Percentiles rank a stretch among this genome's conserved stretches.
Conservation (phyloP, 192 early-diverging fungal genomes). For the Coemansia sp. region DNA sequence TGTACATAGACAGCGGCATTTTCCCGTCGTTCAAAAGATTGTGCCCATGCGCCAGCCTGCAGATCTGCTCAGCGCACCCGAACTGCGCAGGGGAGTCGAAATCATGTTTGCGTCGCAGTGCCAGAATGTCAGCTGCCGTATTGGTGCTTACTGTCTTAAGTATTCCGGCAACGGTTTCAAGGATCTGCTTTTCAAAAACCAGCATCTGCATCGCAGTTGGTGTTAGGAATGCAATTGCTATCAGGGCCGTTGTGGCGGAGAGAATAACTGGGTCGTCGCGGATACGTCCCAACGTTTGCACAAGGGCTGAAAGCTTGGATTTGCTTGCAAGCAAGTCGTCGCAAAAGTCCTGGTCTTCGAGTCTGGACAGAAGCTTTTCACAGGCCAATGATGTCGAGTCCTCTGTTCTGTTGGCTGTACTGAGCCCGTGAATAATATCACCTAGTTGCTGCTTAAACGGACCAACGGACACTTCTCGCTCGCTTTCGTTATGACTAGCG, state of each 20-base stretch:
- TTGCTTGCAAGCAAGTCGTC: slow-evolving; percentile 35
- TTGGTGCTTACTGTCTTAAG: slow-evolving; percentile 17
- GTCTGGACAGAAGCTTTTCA: slow-evolving; percentile 16
- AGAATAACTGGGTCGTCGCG: slow-evolving; percentile 20
- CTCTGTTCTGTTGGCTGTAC: background rate
- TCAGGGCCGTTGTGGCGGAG: slow-evolving; percentile 17
- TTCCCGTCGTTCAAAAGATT: slow-evolving; percentile 14
- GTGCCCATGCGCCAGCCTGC: slow-evolving; percentile 17
- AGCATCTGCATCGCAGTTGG: slow-evolving; percentile 38
- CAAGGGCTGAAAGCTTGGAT: slow-evolving; percentile 26
- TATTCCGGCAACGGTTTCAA: slow-evolving; percentile 43
- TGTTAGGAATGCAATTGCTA: slow-evolving; percentile 30
- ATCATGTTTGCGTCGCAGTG: slow-evolving; percentile 17
- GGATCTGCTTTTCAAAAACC: slow-evolving; percentile 45
- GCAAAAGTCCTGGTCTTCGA: slow-evolving; percentile 28
- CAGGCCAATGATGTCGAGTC: slow-evolving; percentile 11
- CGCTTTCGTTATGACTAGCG: background rate
- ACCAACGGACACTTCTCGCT: background rate
- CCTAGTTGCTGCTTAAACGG: slow-evolving; percentile 29
- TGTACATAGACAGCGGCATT: slow-evolving; percentile 38
- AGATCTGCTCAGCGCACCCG: slow-evolving; percentile 26
- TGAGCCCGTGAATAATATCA: slow-evolving; percentile 27
- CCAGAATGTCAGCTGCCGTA: slow-evolving; percentile 19
- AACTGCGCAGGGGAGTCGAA: slow-evolving; percentile 24
- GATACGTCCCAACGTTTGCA: slow-evolving; percentile 30